Percentiles rank a stretch among this genome's conserved stretches.
These are phyloP conservation scores for Colletotrichum eremochloae DNA, from an alignment of 2,329 filamentous ascomycete species.

Conservation along the genomic window DNA sequence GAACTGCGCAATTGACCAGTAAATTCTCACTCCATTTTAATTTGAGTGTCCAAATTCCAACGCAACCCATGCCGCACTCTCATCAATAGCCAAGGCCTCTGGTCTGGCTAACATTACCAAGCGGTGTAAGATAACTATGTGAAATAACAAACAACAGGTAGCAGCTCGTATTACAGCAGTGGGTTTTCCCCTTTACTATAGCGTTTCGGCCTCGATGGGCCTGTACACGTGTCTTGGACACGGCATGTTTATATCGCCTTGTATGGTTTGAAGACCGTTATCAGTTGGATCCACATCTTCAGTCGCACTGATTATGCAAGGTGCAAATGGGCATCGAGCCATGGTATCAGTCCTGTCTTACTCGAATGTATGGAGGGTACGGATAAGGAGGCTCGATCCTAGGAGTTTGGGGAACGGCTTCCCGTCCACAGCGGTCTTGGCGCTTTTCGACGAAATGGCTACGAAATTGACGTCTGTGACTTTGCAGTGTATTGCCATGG, in stretches of 20 bases:
- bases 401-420: too few relatives aligned
- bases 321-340: background rate
- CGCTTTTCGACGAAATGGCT: too few relatives aligned
- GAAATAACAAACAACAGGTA: background rate
- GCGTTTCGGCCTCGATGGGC: conserved; percentile 4
- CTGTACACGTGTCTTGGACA: background rate
- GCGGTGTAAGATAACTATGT: too few relatives aligned
- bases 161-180: background rate
- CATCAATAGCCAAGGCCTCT: background rate
- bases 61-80: background rate
- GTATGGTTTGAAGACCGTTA: conserved; percentile 5
- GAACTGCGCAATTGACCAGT: background rate
- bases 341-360: background rate
- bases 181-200: background rate
- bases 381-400: background rate
- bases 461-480: too few relatives aligned
- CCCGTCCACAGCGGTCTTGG: too few relatives aligned
- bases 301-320: conserved; percentile 1
- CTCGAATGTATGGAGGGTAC: background rate
- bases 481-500: background rate
- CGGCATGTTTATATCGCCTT: conserved; percentile 8
- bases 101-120: background rate
- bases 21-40: background rate
- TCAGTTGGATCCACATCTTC: conserved; percentile 11
- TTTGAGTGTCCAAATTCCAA: background rate